Base-by-base conservation (phyloP, 192 early-diverging fungal species). In the Coemansia sp. region DNA sequence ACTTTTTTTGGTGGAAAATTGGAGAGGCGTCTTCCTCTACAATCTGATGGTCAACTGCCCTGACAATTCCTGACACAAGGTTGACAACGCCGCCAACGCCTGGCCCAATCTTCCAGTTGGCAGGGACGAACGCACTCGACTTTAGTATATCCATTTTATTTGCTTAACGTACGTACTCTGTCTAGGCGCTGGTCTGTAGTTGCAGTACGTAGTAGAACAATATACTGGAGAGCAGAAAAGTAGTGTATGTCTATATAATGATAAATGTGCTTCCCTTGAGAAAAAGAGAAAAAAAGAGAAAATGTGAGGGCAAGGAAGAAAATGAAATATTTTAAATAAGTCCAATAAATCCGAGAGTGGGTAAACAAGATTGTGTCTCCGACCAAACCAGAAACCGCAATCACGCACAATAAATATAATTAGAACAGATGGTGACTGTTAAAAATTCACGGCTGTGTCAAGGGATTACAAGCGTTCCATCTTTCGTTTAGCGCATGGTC, bases 81-180 rank as follows among this genome's bases (percentile, higher is more conserved):
- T 63, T 55, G 29, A 78, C 45, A 33, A 69, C 53, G 14, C 70
- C 67, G 32, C 32, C 55, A 11, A 49, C 60, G 43, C 61, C 65
- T 59, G 66, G 63, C n/a, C 65, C 59, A 34, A 78, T 20, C 25
- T 66, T 66, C 75, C 75, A 77, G 14, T 72, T 58, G 7, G 59
- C 40, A 19, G 75, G 75, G 19, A 77, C 59, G 35, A 77, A 72
- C 2, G 70, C 75, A 59, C 75, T 77, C n/a, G 75, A 77, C 45
- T 59, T 77, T 41, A 77, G 43, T 19, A 59, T 59, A 33, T 66
- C 54, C 38, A 40, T 23, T 10, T 9, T 25, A 9, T 52, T 8
- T 52, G 34, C 1, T 7, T 8, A 25, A 52, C 23, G 23, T 25
- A 52, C 22, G 40, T 34, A 45, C 68, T 19, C 69, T 66, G 19